Evolutionary conservation across 805 yeast species (phyloP).

Genomic region (Hanseniaspora vineae): DNA sequence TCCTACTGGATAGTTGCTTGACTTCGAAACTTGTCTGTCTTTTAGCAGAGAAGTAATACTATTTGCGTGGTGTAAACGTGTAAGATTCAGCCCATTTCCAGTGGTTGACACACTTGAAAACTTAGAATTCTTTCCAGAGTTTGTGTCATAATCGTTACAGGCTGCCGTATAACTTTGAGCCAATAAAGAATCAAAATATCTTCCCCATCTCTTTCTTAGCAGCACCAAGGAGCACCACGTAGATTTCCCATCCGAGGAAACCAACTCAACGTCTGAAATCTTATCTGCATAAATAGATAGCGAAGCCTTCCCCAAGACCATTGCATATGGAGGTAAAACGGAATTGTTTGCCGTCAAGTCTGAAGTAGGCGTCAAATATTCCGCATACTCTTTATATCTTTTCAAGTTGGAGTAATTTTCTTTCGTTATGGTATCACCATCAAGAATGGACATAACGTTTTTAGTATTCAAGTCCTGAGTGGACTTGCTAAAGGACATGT

Average conservation of each 20-base stretch:
- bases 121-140: conserved; percentile 1
- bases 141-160: conserved; percentile 19
- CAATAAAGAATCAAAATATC: conserved; percentile 47
- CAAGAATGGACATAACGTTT: not conserved
- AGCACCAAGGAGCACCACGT: conserved; percentile 48
- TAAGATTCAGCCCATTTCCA: not conserved
- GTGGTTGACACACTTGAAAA: conserved; percentile 4
- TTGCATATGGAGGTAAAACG: conserved; percentile 65
- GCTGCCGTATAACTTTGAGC: conserved; percentile 56
- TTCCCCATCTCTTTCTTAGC: conserved; percentile 67
- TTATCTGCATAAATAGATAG: conserved; percentile 52
- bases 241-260: conserved; percentile 58
- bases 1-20: not conserved
- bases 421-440: not conserved
- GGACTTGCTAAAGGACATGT: not conserved
- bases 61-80: not conserved
- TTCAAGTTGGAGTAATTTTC: not conserved
- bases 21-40: not conserved
- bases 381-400: conserved; percentile 55
- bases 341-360: conserved; percentile 55
- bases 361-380: conserved; percentile 60
- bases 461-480: not conserved
- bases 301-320: conserved; percentile 64
- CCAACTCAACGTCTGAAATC: conserved; percentile 58
- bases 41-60: not conserved